Conservation (phyloP, 192 early-diverging fungal genomes). For the Backusella morwellensis region DNA sequence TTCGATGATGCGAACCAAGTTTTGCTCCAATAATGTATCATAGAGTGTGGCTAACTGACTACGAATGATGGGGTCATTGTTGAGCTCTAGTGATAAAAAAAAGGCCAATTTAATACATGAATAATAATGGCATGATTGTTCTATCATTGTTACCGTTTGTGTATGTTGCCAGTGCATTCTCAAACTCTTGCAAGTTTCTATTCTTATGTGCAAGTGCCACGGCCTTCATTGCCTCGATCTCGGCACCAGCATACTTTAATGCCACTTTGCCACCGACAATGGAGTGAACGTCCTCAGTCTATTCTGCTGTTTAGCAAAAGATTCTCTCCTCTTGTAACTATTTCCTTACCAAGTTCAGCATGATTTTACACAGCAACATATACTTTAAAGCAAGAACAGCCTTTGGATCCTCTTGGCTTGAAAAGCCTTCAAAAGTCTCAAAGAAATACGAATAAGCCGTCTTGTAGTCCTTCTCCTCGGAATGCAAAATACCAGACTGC, state of each 20-base stretch:
- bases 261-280: constrained; percentile 93
- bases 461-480: constrained; percentile 99
- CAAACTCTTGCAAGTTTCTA: constrained; percentile 94
- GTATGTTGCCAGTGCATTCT: constrained; percentile 82
- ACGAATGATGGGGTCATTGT: constrained; percentile 91
- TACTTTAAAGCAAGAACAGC: constrained; percentile 94
- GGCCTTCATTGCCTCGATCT: constrained; percentile 92
- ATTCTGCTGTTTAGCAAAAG: no score
- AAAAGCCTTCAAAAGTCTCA: constrained; percentile 93
- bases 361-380: constrained; percentile 98
- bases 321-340: neutral
- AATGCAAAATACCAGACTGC: constrained; percentile 97
- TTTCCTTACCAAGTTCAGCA: constrained; percentile 83
- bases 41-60: constrained; percentile 89
- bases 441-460: constrained; percentile 99
- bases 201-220: constrained; percentile 96
- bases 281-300: constrained; percentile 91
- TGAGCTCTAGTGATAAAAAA: constrained; percentile 55
- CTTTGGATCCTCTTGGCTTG: constrained; percentile 79
- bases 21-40: constrained; percentile 95
- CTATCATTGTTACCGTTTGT: constrained; percentile 59
- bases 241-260: constrained; percentile 78
- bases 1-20: constrained; percentile 94
- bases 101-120: neutral
- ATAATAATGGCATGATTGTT: no score